phyloP scores from a whole-genome alignment of 148 eudicot species.

The Rheum nobile region DNA sequence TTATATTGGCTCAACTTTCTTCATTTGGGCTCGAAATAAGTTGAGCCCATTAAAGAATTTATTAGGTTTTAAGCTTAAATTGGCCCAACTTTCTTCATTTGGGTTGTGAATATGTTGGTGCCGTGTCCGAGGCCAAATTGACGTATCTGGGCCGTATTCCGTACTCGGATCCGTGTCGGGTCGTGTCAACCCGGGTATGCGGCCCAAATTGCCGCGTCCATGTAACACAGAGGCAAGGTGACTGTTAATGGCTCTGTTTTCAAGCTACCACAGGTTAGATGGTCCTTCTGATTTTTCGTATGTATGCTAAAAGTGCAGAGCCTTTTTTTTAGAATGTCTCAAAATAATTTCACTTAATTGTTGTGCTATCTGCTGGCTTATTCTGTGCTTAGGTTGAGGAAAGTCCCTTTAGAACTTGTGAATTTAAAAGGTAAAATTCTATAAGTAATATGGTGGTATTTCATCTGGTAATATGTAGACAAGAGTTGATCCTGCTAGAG shows the following conservation, averaged over 20 bases:
- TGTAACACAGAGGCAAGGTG: conserved; percentile 70
- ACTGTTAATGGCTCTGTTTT: conserved; percentile 88
- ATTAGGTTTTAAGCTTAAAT: too few relatives aligned
- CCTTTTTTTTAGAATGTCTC: background rate
- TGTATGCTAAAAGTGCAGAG: background rate
- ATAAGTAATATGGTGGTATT: background rate
- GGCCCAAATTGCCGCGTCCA: too few relatives aligned
- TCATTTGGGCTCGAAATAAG: too few relatives aligned
- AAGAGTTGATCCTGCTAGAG: conserved; percentile 75
- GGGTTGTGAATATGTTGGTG: too few relatives aligned
- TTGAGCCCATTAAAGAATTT: too few relatives aligned
- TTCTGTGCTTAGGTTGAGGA: background rate
- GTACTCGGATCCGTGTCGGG: too few relatives aligned
- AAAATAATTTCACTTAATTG: background rate
- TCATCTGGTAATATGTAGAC: conserved; percentile 39
- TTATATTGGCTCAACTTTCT: too few relatives aligned
- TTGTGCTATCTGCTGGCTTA: background rate
- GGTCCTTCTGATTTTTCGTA: background rate
- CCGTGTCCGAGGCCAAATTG: too few relatives aligned
- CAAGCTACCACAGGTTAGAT: conserved; percentile 82
- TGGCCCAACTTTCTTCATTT: too few relatives aligned
- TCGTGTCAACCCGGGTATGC: too few relatives aligned
- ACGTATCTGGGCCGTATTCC: too few relatives aligned
- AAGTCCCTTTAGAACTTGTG: background rate
- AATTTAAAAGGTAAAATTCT: background rate